phyloP scores from a whole-genome alignment of 2,329 filamentous ascomycete species.

The Colletotrichum sublineola region DNA sequence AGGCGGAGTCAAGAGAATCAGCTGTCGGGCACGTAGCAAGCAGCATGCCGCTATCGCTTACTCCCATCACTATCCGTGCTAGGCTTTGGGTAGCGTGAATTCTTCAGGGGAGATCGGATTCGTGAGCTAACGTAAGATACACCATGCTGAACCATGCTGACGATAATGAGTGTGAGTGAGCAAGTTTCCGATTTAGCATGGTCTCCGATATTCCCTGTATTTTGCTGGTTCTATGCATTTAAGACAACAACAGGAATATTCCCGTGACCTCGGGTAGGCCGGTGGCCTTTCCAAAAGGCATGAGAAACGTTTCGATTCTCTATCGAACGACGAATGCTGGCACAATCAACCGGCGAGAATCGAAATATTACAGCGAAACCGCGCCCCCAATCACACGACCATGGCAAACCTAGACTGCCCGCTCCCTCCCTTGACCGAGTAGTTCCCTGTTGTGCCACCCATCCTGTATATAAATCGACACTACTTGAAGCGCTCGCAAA shows the following conservation, averaged over 20 bases:
- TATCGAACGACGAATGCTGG: not conserved
- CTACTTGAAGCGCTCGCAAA: conserved; percentile 13
- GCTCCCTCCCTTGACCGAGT: conserved; percentile 2
- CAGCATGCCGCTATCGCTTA: conserved; percentile 11
- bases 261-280: too few relatives aligned
- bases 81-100: conserved; percentile 18
- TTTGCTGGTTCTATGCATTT: not conserved
- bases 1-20: conserved; percentile 4
- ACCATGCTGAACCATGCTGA: not conserved
- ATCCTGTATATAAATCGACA: conserved; percentile 9
- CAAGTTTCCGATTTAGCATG: not conserved
- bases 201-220: not conserved
- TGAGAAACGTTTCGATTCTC: not conserved
- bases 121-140: not conserved
- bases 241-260: not conserved
- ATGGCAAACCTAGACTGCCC: not conserved
- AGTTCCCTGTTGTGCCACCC: conserved; percentile 29
- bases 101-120: not conserved
- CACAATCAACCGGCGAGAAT: not conserved
- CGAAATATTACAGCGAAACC: not conserved
- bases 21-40: conserved; percentile 8
- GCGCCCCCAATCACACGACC: not conserved
- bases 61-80: not conserved
- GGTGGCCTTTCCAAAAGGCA: not conserved
- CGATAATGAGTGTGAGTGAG: not conserved